These are phyloP conservation scores for Ilex asprella DNA, from an alignment of 257 asterid species.

Conservation along the genomic window DNA sequence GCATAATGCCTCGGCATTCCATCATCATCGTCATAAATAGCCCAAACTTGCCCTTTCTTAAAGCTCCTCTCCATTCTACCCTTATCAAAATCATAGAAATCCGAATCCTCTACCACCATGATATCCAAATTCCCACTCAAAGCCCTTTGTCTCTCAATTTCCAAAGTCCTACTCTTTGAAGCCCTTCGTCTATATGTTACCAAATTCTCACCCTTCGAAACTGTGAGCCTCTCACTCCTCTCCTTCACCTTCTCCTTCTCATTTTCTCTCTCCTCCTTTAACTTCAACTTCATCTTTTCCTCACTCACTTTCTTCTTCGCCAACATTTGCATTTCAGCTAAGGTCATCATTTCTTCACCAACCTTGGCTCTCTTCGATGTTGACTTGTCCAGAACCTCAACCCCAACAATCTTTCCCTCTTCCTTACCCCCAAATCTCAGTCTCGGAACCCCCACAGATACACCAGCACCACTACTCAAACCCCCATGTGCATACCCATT, in stretches of 20 bases:
- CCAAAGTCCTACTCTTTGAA: conserved; percentile 13
- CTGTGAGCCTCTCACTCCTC: conserved; percentile 16
- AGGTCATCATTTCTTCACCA: conserved; percentile 63
- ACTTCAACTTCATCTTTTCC: conserved; percentile 6
- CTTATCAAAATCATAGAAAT: conserved; percentile 65
- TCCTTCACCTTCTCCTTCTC: conserved; percentile 17
- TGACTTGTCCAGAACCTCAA: conserved; percentile 21
- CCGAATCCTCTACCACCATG: conserved; percentile 45
- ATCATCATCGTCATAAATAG: conserved; percentile 63
- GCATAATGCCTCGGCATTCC: conserved; percentile 87
- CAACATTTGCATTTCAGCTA: conserved; percentile 64
- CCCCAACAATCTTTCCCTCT: conserved; percentile 14
- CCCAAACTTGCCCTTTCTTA: conserved; percentile 93
- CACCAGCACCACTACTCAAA: not conserved
- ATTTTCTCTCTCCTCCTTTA: conserved; percentile 5
- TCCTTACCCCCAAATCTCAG: conserved; percentile 8
- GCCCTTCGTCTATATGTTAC: conserved; percentile 7
- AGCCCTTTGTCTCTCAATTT: conserved; percentile 21
- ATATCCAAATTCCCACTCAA: conserved; percentile 35
- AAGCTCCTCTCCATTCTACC: conserved; percentile 65
- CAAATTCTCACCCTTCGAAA: conserved; percentile 9
- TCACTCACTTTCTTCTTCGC: conserved; percentile 35
- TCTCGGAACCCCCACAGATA: conserved; percentile 7
- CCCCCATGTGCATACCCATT: not conserved
- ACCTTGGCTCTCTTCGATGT: conserved; percentile 23